Evolutionary conservation across 2,329 filamentous ascomycete species (phyloP).

Genomic region (Colletotrichum musae): DNA sequence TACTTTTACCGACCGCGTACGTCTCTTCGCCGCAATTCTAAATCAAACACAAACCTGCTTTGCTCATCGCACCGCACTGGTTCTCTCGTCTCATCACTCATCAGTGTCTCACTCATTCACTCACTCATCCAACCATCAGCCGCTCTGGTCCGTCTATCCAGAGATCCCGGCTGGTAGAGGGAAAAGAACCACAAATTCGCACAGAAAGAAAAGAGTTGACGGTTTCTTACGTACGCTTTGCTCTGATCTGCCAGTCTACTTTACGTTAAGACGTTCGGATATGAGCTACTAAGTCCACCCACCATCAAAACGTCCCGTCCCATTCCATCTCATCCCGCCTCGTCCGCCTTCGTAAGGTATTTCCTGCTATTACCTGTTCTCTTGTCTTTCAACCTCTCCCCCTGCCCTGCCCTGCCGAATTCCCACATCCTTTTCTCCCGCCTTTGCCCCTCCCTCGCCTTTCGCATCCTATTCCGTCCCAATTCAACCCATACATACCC

Average conservation of each 20-base stretch:
- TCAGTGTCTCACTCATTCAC: constrained; percentile 4
- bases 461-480: constrained; percentile 27
- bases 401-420: constrained; percentile 9
- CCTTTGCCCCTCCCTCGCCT: constrained; percentile 11
- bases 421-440: constrained; percentile 8
- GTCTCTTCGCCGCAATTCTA: background rate
- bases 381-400: background rate
- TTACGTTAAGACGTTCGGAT: constrained; percentile 5
- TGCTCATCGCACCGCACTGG: background rate
- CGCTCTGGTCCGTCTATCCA: background rate
- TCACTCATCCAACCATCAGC: background rate
- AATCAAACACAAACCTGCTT: constrained; percentile 20
- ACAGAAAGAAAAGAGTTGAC: background rate
- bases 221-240: constrained; percentile 5
- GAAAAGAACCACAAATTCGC: background rate
- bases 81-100: background rate
- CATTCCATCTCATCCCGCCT: constrained; percentile 34
- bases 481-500: constrained; percentile 24
- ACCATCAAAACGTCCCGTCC: constrained; percentile 19
- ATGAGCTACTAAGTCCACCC: constrained; percentile 7
- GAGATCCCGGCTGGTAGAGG: background rate
- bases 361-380: constrained; percentile 8
- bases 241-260: background rate
- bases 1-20: constrained; percentile 10
- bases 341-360: constrained; percentile 38